phyloP scores from a whole-genome alignment of 768 basidiomycete genomes.

The Leucosporidium scottii region DNA sequence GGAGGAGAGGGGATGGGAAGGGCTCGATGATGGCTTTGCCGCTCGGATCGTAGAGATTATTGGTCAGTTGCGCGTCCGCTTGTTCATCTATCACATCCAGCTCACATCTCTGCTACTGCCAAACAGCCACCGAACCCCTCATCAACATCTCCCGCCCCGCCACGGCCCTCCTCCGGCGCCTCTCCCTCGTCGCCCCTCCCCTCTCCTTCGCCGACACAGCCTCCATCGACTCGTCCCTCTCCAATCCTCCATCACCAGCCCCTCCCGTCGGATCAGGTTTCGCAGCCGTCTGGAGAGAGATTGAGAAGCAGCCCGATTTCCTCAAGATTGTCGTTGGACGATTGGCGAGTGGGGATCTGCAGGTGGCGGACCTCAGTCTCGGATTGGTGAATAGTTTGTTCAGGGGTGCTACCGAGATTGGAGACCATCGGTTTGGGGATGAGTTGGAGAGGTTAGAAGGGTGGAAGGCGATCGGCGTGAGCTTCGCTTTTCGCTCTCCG shows the following conservation, averaged over 20 bases:
- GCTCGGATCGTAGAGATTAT: conserved; percentile 25
- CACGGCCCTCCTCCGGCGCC: conserved; percentile 77
- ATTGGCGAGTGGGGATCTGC: conserved; percentile 59
- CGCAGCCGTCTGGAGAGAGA: conserved; percentile 69
- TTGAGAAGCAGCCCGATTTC: conserved; percentile 62
- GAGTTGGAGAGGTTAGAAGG: conserved; percentile 61
- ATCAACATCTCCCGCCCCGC: conserved; percentile 90
- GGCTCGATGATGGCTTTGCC: conserved; percentile 66
- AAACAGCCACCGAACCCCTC: conserved; percentile 62
- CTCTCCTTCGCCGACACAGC: not conserved
- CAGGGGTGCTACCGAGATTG: conserved; percentile 64
- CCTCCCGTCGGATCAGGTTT: conserved; percentile 65
- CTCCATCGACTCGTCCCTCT: conserved; percentile 4
- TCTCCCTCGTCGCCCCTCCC: conserved; percentile 39
- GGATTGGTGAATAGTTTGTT: conserved; percentile 83
- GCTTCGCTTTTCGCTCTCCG: not conserved
- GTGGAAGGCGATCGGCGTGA: conserved; percentile 9
- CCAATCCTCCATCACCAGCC: conserved; percentile 39
- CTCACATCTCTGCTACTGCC: not conserved
- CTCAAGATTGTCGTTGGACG: conserved; percentile 76
- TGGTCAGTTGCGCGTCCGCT: not conserved
- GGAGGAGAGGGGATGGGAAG: conserved; percentile 66
- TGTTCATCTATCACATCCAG: not conserved
- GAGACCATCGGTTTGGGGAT: conserved; percentile 71
- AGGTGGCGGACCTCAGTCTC: conserved; percentile 52